Percentiles rank a stretch among this genome's conserved stretches.
These are phyloP conservation scores for Acanthamoeba healyi DNA, from an alignment of 208 protist species.

Conservation along the genomic window DNA sequence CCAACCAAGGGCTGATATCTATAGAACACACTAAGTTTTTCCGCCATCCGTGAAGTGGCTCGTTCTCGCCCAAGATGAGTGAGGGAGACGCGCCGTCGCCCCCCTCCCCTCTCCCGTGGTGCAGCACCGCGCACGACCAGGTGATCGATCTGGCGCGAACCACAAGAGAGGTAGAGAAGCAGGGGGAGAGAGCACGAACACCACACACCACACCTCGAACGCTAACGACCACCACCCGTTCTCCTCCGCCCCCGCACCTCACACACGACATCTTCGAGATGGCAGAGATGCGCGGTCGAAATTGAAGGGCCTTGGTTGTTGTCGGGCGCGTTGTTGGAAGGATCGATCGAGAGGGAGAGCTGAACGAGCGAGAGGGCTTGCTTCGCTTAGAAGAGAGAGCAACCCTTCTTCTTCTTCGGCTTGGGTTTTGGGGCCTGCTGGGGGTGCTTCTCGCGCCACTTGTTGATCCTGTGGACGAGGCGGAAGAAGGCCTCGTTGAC, in stretches of 20 bases:
- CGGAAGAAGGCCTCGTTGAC: constrained; percentile 83
- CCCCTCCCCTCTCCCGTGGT: too few relatives aligned
- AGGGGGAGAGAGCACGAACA: background rate
- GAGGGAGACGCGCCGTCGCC: too few relatives aligned
- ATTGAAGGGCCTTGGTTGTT: constrained; percentile 24
- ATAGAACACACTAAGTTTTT: constrained; percentile 23
- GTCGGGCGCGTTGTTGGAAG: background rate
- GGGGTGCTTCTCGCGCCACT: constrained; percentile 76
- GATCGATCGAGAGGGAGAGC: background rate
- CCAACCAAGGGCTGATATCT: constrained; percentile 23
- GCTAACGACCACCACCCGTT: background rate
- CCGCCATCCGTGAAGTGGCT: background rate
- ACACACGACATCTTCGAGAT: constrained; percentile 23
- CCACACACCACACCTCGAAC: background rate
- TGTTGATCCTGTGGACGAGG: constrained; percentile 79
- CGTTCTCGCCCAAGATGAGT: background rate
- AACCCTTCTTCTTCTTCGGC: constrained; percentile 74
- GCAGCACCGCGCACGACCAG: too few relatives aligned
- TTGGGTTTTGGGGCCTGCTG: constrained; percentile 67
- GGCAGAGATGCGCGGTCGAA: constrained; percentile 32
- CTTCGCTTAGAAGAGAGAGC: constrained; percentile 71
- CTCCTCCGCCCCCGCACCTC: background rate
- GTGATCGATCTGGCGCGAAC: too few relatives aligned
- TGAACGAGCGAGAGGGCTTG: background rate
- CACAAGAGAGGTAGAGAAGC: too few relatives aligned